Evolutionary conservation across 2,329 filamentous ascomycete genomes (phyloP).

Genomic region (Fusarium sulawesiense): DNA sequence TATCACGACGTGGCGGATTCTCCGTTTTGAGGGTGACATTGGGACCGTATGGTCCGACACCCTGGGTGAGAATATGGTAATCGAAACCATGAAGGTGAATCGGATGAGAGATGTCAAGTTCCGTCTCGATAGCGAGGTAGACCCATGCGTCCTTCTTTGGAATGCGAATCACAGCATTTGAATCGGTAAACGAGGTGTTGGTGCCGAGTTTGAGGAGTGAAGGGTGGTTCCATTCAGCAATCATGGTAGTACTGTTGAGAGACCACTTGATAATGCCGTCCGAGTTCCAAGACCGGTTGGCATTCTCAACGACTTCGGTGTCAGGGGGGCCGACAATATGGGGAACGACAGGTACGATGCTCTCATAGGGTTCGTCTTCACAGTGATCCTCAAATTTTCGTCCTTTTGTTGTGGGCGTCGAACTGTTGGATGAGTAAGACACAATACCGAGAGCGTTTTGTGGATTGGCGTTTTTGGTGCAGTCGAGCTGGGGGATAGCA

Average conservation of each 20-base stretch:
- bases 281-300: slow-evolving; percentile 43
- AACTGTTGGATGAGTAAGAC: slow-evolving; percentile 50
- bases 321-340: slow-evolving; percentile 48
- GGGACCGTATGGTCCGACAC: slow-evolving; percentile 40
- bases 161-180: slow-evolving; percentile 48
- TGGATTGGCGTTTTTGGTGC: slow-evolving; percentile 54
- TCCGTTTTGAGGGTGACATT: slow-evolving; percentile 31
- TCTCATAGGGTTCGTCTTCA: slow-evolving; percentile 50
- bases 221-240: slow-evolving; percentile 48
- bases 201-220: slow-evolving; percentile 44
- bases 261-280: slow-evolving; percentile 59
- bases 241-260: slow-evolving; percentile 52
- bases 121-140: slow-evolving; percentile 47
- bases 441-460: slow-evolving; percentile 63
- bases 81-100: slow-evolving; percentile 55
- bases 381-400: slow-evolving; percentile 44
- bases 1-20: slow-evolving; percentile 66
- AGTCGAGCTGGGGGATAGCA: slow-evolving; percentile 56
- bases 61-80: slow-evolving; percentile 47
- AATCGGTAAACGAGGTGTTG: slow-evolving; percentile 35
- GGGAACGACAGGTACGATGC: slow-evolving; percentile 51
- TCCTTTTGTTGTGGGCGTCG: slow-evolving; percentile 30
- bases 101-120: slow-evolving; percentile 47
- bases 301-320: slow-evolving; percentile 47
- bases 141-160: slow-evolving; percentile 46